Percentiles rank a stretch among this genome's conserved stretches.
phyloP scores from a whole-genome alignment of 2,329 filamentous ascomycete genomes.

The Trichophyton schoenleinii region DNA sequence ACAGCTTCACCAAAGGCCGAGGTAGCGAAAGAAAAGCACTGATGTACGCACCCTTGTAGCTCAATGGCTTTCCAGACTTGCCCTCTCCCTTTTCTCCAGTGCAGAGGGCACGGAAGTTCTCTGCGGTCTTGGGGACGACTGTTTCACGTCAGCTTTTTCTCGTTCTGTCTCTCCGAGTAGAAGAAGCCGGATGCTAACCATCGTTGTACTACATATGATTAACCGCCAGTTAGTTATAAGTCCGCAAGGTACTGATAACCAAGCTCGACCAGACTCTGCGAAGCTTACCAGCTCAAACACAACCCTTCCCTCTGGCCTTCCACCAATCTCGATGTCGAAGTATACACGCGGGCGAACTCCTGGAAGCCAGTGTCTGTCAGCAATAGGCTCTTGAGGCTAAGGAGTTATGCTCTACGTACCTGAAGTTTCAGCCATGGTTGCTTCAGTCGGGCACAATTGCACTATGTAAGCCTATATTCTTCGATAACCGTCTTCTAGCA shows the following conservation, averaged over 20 bases:
- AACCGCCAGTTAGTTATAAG: neutral
- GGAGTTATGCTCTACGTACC: conserved; percentile 14
- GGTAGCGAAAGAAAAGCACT: neutral
- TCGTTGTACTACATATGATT: conserved; percentile 33
- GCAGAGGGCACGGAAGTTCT: conserved; percentile 78
- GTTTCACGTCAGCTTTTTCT: neutral
- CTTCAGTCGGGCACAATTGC: neutral
- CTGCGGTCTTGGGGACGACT: conserved; percentile 68
- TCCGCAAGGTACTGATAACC: neutral
- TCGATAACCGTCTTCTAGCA: too few relatives aligned
- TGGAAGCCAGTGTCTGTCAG: neutral
- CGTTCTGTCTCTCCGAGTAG: conserved; percentile 26
- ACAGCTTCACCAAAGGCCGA: neutral
- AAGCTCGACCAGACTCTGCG: neutral
- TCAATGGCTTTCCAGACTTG: conserved; percentile 69
- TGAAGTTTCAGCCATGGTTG: conserved; percentile 26
- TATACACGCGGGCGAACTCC: conserved; percentile 58
- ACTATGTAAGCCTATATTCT: neutral
- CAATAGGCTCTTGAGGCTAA: neutral
- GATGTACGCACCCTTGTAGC: conserved; percentile 59
- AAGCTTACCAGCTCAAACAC: conserved; percentile 65
- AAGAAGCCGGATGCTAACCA: conserved; percentile 35
- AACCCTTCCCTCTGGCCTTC: conserved; percentile 60
- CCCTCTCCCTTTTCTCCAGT: conserved; percentile 68
- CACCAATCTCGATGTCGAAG: conserved; percentile 81